A percentile compares a stretch with the other conserved stretches of the same genome.
These are phyloP conservation scores for Citropsis articulata DNA, from an alignment of 345 rosid species.

Conservation along the genomic window DNA sequence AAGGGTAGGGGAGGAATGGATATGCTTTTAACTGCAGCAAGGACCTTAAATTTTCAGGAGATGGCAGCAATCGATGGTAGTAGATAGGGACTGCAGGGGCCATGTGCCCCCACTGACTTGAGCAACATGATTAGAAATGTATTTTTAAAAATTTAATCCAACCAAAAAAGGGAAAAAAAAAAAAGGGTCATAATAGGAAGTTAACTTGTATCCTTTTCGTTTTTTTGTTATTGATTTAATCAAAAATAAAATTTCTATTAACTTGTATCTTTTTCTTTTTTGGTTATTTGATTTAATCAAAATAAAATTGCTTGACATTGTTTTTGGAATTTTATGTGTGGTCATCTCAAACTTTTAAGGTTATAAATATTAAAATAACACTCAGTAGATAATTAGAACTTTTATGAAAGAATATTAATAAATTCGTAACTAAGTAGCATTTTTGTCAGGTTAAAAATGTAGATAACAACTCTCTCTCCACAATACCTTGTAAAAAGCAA, in stretches of 20 bases:
- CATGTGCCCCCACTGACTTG: background rate
- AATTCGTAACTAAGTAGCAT: too few species aligned
- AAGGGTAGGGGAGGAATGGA: conserved; percentile 63
- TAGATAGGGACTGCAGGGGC: conserved; percentile 5
- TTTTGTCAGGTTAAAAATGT: too few species aligned
- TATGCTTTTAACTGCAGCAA: conserved; percentile 82
- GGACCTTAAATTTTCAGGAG: conserved; percentile 50
- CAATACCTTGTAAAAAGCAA: too few species aligned
- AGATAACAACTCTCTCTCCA: too few species aligned
- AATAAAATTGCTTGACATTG: background rate
- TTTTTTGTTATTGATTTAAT: background rate
- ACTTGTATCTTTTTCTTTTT: background rate
- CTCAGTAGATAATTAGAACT: too few species aligned
- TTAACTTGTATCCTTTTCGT: background rate
- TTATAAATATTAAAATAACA: too few species aligned
- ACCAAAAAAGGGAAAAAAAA: background rate
- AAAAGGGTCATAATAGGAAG: background rate
- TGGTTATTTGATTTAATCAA: background rate
- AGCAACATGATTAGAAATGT: too few species aligned
- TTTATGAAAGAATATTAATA: too few species aligned
- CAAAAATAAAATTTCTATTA: background rate
- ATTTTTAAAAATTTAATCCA: background rate
- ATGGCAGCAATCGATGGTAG: conserved; percentile 25
- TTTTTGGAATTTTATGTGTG: too few species aligned
- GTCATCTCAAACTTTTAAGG: too few species aligned